Conservation (phyloP, 2,329 filamentous ascomycete genomes). For the Aspergillus arachidicola region DNA sequence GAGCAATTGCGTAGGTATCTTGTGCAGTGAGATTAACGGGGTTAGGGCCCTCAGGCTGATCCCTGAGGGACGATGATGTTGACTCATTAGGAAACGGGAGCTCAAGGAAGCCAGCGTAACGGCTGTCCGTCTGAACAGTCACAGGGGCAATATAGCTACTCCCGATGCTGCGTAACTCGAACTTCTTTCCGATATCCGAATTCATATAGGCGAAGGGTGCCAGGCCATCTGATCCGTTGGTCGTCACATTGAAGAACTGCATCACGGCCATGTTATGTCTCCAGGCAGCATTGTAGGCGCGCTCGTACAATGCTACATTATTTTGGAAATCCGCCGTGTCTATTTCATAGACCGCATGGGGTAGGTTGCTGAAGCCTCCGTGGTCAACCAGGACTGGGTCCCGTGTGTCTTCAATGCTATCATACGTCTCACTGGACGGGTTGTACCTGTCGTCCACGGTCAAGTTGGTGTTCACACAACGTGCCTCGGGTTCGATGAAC, state of each 20-base stretch:
- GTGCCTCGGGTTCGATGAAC: not conserved
- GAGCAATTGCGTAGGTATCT: not conserved
- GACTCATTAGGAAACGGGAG: too few species aligned
- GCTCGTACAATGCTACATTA: not conserved
- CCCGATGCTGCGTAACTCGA: not conserved
- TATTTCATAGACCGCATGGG: not conserved
- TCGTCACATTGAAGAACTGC: not conserved
- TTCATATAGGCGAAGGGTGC: not conserved
- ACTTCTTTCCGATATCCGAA: not conserved
- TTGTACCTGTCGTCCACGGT: not conserved
- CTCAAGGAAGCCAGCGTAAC: too few species aligned
- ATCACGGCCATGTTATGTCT: not conserved
- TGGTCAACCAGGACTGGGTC: not conserved
- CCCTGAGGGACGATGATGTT: too few species aligned
- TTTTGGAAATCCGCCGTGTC: not conserved
- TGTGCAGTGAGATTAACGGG: not conserved
- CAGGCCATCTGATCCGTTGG: not conserved
- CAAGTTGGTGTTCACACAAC: constrained; percentile 1
- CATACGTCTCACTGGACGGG: not conserved
- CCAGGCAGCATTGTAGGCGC: not conserved
- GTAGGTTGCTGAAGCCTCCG: not conserved
- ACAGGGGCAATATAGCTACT: too few species aligned
- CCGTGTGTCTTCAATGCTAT: not conserved
- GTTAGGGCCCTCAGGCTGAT: not conserved
- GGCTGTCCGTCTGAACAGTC: too few species aligned